Conservation (phyloP, 768 basidiomycete genomes). For the Termitomyces sp. region DNA sequence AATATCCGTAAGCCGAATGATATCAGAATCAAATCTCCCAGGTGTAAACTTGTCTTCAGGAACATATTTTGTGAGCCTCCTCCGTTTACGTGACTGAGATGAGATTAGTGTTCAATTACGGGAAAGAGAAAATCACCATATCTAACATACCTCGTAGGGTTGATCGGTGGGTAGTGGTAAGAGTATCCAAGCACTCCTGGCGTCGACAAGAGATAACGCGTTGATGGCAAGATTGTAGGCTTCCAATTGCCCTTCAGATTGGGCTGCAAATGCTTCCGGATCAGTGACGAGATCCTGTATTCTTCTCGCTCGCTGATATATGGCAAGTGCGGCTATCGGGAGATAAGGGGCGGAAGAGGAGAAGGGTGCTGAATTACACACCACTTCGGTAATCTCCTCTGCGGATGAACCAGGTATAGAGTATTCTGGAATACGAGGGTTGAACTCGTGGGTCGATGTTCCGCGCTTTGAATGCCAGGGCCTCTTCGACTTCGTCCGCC, state of each 20-base stretch:
- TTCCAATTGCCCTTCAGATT: constrained; percentile 68
- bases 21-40: constrained; percentile 65
- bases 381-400: constrained; percentile 91
- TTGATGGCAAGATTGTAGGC: constrained; percentile 87
- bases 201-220: constrained; percentile 76
- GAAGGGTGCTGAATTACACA: constrained; percentile 31
- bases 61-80: constrained; percentile 66
- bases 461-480: constrained; percentile 87
- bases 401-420: constrained; percentile 91
- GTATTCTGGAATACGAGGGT: constrained; percentile 83
- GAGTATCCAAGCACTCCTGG: constrained; percentile 79
- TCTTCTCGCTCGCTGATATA: constrained; percentile 90
- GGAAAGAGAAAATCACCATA: constrained; percentile 12
- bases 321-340: constrained; percentile 72
- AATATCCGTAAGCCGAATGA: constrained; percentile 77
- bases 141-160: constrained; percentile 40
- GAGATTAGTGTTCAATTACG: constrained; percentile 7
- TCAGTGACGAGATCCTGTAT: constrained; percentile 52
- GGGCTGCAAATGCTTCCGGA: constrained; percentile 30
- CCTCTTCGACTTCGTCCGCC: constrained; percentile 81
- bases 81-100: constrained; percentile 60
- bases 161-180: constrained; percentile 50
- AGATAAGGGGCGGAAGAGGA: constrained; percentile 8
- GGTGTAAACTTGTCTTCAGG: constrained; percentile 67
- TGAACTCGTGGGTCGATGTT: constrained; percentile 84